Base-by-base conservation (phyloP, 2,329 filamentous ascomycete genomes). In the Coniosporium tulheliwenetii region DNA sequence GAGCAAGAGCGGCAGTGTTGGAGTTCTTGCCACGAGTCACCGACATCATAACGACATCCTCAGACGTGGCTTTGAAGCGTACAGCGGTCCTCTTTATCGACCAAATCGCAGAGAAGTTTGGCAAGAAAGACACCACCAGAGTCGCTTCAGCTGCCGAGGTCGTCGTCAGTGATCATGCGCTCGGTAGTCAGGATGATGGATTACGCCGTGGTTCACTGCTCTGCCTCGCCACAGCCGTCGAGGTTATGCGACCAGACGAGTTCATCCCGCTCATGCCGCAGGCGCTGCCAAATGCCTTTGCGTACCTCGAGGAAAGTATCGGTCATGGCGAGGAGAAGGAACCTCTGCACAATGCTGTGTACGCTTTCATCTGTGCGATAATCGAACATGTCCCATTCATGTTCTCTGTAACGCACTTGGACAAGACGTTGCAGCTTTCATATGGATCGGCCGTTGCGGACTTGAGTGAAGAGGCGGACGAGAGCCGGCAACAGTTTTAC, bases 51-150 rank as follows among this genome's bases (percentile, higher is more conserved):
- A 69, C 79, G 41, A 73, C 81, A 39, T 81, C 82, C 5, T 66
- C 72, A 30, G 79, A 91, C 48, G 73, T 81, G 40, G 70, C 77
- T 26, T 80, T 91, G 57, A 86, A 89, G 61, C 80, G 86, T 51
- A 85, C 84, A 9, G 84, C 87, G 1, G 79, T 98, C 45, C 78
- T 79, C 31, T 96, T 89, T 51, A 80, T 96, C 36, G 87, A 95
- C 62, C 84, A 85, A 59, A 93, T 98, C 46, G 76, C 84, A 2
- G 87, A 95, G 61, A 89, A 89, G 58, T 96, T 94, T 57, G 93
- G 91, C 49, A 93, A 91, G 67, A 93, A 87, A 58, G 84, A 94
- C 52, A 70, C 81, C 1, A 76, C 81, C 48, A 79, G 77, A 36
- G 81, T 94, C 36, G 70, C 81, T 19, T 73, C 74, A 4, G 81